These are phyloP conservation scores for Citrus australasica DNA, from an alignment of 345 rosid genomes.

Conservation along the genomic window DNA sequence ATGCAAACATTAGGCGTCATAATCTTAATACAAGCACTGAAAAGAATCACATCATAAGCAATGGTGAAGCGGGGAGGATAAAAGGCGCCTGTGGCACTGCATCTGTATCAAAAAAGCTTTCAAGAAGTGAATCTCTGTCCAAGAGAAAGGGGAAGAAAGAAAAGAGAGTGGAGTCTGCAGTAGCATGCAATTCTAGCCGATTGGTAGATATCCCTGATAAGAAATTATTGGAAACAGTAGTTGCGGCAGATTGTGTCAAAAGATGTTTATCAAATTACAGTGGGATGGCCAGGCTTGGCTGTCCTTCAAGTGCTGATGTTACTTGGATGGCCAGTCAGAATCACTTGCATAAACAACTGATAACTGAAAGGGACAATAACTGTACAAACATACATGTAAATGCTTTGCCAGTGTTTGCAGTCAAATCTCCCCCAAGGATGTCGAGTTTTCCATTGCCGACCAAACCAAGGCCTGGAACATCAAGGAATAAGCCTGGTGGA, in stretches of 20 bases:
- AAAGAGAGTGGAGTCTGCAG: background rate
- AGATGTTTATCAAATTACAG: background rate
- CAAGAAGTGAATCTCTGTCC: background rate
- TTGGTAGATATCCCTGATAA: conserved; percentile 8
- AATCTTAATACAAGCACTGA: background rate
- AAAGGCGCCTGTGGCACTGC: background rate
- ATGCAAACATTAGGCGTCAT: conserved; percentile 11
- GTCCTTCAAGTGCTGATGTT: background rate
- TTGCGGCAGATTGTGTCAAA: background rate
- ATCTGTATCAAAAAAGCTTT: background rate
- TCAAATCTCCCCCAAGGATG: conserved; percentile 22
- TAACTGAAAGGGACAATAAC: conserved; percentile 1
- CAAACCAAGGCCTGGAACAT: background rate
- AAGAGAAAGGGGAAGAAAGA: conserved; percentile 12
- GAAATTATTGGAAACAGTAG: conserved; percentile 1
- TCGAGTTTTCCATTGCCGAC: background rate
- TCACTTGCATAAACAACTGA: conserved; percentile 11
- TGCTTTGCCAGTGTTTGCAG: conserved; percentile 14
- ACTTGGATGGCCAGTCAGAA: conserved; percentile 10
- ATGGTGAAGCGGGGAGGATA: background rate
- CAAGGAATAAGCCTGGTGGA: conserved; percentile 8
- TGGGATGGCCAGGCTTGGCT: background rate
- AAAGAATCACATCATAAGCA: background rate
- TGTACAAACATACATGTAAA: background rate
- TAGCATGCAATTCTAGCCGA: background rate